A percentile compares a stretch with the other conserved stretches of the same genome.
These are phyloP conservation scores for Prototheca stagnorum DNA, from an alignment of 163 green algal species.

Conservation along the genomic window DNA sequence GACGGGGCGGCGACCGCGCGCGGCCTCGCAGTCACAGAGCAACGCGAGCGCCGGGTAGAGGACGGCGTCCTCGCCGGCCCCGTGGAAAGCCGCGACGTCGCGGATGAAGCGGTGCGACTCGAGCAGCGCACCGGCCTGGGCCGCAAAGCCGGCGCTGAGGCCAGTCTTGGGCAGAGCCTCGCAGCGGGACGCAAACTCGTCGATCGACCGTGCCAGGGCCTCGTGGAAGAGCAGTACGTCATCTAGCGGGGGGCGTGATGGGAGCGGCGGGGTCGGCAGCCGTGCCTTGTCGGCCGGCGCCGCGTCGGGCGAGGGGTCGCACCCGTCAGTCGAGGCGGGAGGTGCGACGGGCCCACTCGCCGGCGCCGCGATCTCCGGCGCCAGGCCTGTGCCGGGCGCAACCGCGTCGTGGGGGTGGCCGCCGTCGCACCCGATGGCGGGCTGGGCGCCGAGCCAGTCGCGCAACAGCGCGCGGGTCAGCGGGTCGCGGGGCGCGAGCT, in stretches of 20 bases:
- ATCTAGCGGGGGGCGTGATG: conserved; percentile 35
- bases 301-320: neutral
- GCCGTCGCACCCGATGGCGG: too few relatives aligned
- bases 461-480: conserved; percentile 60
- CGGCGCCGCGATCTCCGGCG: too few relatives aligned
- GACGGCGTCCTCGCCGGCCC: conserved; percentile 70
- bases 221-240: conserved; percentile 61
- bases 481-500: conserved; percentile 42
- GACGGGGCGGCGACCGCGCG: neutral
- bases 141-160: conserved; percentile 40
- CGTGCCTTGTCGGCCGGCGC: neutral
- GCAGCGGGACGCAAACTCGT: too few relatives aligned
- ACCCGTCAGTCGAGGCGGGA: neutral
- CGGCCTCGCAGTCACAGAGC: conserved; percentile 5
- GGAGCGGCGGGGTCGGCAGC: neutral
- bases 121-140: conserved; percentile 33
- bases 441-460: conserved; percentile 53
- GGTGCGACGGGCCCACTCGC: neutral
- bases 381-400: too few relatives aligned
- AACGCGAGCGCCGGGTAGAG: conserved; percentile 35
- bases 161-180: too few relatives aligned
- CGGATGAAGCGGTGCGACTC: conserved; percentile 73
- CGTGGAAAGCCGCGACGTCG: conserved; percentile 81
- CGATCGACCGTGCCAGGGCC: conserved; percentile 41
- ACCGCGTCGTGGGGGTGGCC: too few relatives aligned